phyloP scores from a whole-genome alignment of 331 rosid genomes.

The Cydonia oblonga region DNA sequence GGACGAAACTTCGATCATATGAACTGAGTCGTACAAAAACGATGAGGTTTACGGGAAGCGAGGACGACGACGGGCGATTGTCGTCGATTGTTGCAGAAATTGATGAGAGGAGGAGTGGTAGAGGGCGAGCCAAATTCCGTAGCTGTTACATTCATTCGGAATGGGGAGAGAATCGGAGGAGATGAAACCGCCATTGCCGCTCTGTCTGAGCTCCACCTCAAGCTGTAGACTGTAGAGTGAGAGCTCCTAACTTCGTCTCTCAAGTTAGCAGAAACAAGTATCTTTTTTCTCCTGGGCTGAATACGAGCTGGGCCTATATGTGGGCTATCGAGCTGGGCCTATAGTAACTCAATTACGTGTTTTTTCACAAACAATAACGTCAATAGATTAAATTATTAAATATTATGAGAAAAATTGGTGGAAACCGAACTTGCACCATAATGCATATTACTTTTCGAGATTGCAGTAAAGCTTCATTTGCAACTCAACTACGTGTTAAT shows the following conservation, averaged over 20 bases:
- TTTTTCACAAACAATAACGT: too few relatives aligned
- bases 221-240: background rate
- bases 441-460: too few relatives aligned
- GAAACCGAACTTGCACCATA: too few relatives aligned
- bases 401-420: too few relatives aligned
- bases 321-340: too few relatives aligned
- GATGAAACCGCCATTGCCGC: constrained; percentile 31
- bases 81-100: constrained; percentile 17
- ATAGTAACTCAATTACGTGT: too few relatives aligned
- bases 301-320: background rate
- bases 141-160: constrained; percentile 19
- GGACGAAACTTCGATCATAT: background rate
- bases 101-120: constrained; percentile 7
- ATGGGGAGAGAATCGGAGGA: constrained; percentile 23
- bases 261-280: too few relatives aligned
- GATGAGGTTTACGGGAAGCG: constrained; percentile 36
- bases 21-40: background rate
- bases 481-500: too few relatives aligned
- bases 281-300: background rate
- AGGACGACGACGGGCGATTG: constrained; percentile 20
- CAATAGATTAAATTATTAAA: too few relatives aligned
- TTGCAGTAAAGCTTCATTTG: too few relatives aligned
- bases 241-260: background rate
- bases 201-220: constrained; percentile 1
- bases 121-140: constrained; percentile 19